Evolutionary conservation across 2,329 filamentous ascomycete species (phyloP), one percentile per base, ranked within the genome.

Genomic region (Verticillium klebahnii): DNA sequence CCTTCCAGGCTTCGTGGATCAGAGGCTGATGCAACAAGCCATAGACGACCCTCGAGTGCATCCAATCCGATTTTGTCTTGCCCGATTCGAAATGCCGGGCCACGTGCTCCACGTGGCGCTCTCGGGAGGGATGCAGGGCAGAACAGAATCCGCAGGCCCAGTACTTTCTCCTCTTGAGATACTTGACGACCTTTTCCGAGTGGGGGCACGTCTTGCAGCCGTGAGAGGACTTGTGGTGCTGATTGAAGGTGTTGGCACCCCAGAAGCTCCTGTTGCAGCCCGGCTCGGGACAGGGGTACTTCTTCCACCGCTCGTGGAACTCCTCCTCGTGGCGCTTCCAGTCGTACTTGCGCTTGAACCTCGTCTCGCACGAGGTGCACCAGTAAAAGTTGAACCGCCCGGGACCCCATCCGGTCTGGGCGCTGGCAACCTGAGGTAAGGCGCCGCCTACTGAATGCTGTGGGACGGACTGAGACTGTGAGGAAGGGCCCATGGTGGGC

Each of bases 131-230:
- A 62, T 88, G 80, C 52, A 89, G 79, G 17, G 82, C 83, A 4
- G 84, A 86, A 68, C 87, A 90, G 73, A 89, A 89, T 31, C 87
- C 87, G 66, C 87, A 90, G 1, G 86, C 87, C 83, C 86, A 90
- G 45, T 87, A 85, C 72, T 85, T 86, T 66, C 86, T 82, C 76
- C 88, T 87, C 63, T 82, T 82, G 64, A 86, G 81, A 60, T 86
- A 86, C 68, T 82, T 82, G 69, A 87, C 85, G 23, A 88, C 85
- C 66, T 84, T 84, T 66, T 88, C 84, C 57, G 86, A 85, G 67
- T 89, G 86, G 5, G 86, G 86, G 65, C 86, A 89, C 4, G 85
- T 85, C 69, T 85, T 85, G 74, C 85, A 87, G 64, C 84, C 82
- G 69, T 89, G 86, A 62, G 85, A 84, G 61, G 86, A 84, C 68